Conservation (phyloP, 257 asterid species). For the Fraxinus quadrangulata region DNA sequence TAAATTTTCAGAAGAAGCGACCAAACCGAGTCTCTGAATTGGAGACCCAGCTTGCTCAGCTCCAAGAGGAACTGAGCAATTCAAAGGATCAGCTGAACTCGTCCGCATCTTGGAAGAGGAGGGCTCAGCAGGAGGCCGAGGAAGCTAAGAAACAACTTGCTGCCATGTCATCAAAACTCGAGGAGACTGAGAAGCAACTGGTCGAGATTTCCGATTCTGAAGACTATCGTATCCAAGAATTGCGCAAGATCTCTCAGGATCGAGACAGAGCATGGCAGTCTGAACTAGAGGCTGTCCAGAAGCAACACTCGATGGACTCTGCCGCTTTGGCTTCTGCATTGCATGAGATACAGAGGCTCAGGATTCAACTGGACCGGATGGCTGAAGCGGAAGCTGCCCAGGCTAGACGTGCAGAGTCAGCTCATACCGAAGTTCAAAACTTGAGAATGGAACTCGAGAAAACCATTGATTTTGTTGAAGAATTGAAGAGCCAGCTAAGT, state of each 20-base stretch:
- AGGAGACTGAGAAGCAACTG: constrained; percentile 67
- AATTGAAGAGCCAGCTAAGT: constrained; percentile 56
- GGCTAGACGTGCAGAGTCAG: constrained; percentile 70
- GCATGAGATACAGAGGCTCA: constrained; percentile 80
- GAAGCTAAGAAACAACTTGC: constrained; percentile 65
- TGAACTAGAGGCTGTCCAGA: constrained; percentile 74
- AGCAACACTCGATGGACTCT: constrained; percentile 79
- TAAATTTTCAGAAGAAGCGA: constrained; percentile 59
- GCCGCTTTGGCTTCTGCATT: constrained; percentile 68
- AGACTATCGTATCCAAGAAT: constrained; percentile 71
- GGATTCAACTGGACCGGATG: constrained; percentile 51
- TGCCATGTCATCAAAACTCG: constrained; percentile 61
- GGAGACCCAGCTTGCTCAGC: constrained; percentile 69
- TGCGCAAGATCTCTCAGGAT: constrained; percentile 81
- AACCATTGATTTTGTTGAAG: constrained; percentile 62
- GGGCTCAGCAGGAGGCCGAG: constrained; percentile 69
- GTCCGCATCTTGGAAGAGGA: constrained; percentile 66
- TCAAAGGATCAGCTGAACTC: constrained; percentile 71
- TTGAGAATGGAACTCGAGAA: constrained; percentile 61
- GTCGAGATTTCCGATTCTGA: constrained; percentile 71
- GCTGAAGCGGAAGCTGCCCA: constrained; percentile 68
- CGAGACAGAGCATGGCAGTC: constrained; percentile 82
- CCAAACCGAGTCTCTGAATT: constrained; percentile 52
- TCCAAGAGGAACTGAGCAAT: constrained; percentile 73
- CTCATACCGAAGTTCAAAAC: constrained; percentile 62